phyloP scores from a whole-genome alignment of 202 grass and related monocot species.

The Dendrocalamus latiflorus region DNA sequence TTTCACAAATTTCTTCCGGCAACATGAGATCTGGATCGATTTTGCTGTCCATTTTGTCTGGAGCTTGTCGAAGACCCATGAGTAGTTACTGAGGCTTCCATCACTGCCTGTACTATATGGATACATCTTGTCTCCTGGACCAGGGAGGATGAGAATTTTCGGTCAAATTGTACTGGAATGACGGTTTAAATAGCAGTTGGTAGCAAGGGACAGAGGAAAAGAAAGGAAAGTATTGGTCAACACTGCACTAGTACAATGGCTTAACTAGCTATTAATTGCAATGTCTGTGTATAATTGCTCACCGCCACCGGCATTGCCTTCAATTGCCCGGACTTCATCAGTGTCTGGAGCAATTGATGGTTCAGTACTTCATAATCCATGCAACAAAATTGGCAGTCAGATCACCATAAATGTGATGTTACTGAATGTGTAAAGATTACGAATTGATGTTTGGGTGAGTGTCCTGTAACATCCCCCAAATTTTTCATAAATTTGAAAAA shows the following conservation, averaged over 20 bases:
- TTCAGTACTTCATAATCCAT: conserved; percentile 57
- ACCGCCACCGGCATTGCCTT: conserved; percentile 22
- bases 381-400: background rate
- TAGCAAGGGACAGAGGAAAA: background rate
- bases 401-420: background rate
- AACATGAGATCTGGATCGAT: conserved; percentile 45
- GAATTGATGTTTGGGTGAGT: background rate
- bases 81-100: conserved; percentile 36
- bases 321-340: conserved; percentile 42
- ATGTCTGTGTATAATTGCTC: background rate
- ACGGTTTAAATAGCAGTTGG: background rate
- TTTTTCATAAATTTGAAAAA: no score
- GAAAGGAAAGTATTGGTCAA: background rate
- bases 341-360: conserved; percentile 52
- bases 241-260: background rate
- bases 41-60: conserved; percentile 45
- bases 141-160: background rate
- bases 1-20: background rate
- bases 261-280: conserved; percentile 3
- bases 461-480: no score
- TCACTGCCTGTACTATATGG: conserved; percentile 42
- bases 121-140: conserved; percentile 33
- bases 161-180: background rate
- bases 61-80: conserved; percentile 58
- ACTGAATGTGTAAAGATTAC: background rate